phyloP scores from a whole-genome alignment of 2,329 filamentous ascomycete species.

The Diaporthe amygdali region DNA sequence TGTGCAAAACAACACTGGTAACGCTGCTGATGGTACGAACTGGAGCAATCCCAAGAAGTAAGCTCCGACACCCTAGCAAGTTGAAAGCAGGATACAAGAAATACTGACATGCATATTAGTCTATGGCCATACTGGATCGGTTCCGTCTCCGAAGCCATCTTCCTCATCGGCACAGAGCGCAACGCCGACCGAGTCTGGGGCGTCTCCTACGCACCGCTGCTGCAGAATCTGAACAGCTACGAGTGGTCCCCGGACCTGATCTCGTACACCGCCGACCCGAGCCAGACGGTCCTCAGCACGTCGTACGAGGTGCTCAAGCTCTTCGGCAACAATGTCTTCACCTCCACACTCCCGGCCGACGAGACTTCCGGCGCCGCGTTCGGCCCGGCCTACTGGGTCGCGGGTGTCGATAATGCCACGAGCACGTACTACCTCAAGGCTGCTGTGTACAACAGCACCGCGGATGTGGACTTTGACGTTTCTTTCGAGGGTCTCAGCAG shows the following conservation, averaged over 20 bases:
- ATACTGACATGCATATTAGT: conserved; percentile 4
- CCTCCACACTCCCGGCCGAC: conserved; percentile 20
- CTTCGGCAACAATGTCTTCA: conserved; percentile 18
- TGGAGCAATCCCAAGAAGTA: conserved; percentile 19
- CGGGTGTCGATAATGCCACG: conserved; percentile 28
- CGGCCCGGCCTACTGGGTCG: conserved; percentile 25
- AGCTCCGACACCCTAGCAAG: not conserved
- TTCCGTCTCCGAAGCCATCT: conserved; percentile 62
- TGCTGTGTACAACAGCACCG: conserved; percentile 48
- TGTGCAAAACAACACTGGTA: conserved; percentile 37
- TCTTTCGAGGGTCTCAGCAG: conserved; percentile 48
- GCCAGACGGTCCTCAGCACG: conserved; percentile 24
- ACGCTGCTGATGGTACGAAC: conserved; percentile 14
- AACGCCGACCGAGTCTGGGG: conserved; percentile 37
- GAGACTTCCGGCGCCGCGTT: conserved; percentile 29
- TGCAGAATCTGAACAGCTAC: conserved; percentile 51
- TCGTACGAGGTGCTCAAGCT: conserved; percentile 25
- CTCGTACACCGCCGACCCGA: conserved; percentile 20
- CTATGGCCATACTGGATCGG: conserved; percentile 60
- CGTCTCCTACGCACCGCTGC: conserved; percentile 16
- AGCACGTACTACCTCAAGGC: conserved; percentile 24
- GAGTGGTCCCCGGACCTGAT: conserved; percentile 48
- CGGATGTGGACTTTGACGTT: conserved; percentile 49
- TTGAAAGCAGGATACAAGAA: not conserved
- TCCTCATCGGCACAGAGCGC: conserved; percentile 56